Conservation (phyloP, 805 yeast genomes). For the Hanseniaspora nectarophila region DNA sequence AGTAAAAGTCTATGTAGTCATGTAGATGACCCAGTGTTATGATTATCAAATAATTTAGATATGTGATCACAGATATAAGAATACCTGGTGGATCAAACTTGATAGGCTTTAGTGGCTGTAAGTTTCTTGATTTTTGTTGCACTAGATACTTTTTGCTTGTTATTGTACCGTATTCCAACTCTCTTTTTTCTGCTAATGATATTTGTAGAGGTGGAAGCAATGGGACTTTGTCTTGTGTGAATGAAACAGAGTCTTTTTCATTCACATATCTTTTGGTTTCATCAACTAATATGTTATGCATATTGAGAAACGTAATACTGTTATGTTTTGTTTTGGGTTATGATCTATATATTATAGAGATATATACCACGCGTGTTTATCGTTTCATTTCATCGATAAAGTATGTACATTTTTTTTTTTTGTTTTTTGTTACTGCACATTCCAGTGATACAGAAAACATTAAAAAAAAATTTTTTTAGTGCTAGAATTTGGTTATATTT, state of each 20-base stretch:
- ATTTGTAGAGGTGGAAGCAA: slow-evolving; percentile 28
- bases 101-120: slow-evolving; percentile 48
- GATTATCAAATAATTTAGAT: slow-evolving; percentile 69
- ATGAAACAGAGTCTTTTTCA: slow-evolving; percentile 4
- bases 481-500: too few species aligned
- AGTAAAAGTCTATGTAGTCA: slow-evolving; percentile 72
- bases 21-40: slow-evolving; percentile 82
- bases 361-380: too few species aligned
- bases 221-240: slow-evolving; percentile 26
- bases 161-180: slow-evolving; percentile 61
- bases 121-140: slow-evolving; percentile 44
- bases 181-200: slow-evolving; percentile 33
- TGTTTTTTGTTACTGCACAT: too few species aligned
- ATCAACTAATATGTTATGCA: slow-evolving; percentile 15
- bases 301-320: too few species aligned
- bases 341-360: too few species aligned
- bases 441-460: too few species aligned
- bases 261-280: slow-evolving; percentile 2
- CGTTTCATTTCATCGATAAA: too few species aligned
- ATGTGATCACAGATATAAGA: slow-evolving; percentile 64
- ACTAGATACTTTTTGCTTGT: slow-evolving; percentile 55
- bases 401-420: too few species aligned
- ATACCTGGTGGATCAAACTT: slow-evolving; percentile 78
- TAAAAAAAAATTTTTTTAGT: too few species aligned
- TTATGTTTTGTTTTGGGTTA: too few species aligned